Evolutionary conservation across 441 rosid species (phyloP), one percentile per base, ranked within the genome.

Genomic region (Hura crepitans): DNA sequence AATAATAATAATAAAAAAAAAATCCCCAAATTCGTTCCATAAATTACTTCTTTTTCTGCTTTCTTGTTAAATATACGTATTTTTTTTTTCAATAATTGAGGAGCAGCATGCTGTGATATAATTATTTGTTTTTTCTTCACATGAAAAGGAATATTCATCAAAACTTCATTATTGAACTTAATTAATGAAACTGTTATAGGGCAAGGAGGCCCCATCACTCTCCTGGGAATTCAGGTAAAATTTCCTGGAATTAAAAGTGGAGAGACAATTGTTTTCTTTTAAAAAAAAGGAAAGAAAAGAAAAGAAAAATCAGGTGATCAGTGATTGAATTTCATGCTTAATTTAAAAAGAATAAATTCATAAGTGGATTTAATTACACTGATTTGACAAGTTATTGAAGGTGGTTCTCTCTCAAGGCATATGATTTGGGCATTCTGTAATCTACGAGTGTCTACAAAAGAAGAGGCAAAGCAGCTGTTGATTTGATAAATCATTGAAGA

Each of bases 381-480:
- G 62, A 58, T 2, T n/a, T 15, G 51, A 54, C 39, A 27, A 17
- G 18, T 23, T 22, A 59, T 35, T 25, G 18, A 70, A 53, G 58
- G 20, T 71, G 64, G 51, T 61, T 47, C 62, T n/a, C n/a, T n/a
- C 57, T 30, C 2, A 23, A 51, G 64, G 14, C 12, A 53, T 20
- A 18, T 25, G 50, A 43, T 65, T 23, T 15, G 66, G 37, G 17
- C 27, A 74, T 54, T 33, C 77, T 51, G 67, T n/a, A 55, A 65
- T 18, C 43, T n/a, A 23, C 5, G 59, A 27, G 14, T 76, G 84
- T 74, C 78, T 62, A 51, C 43, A 69, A 72, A 68, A 69, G 65
- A 13, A 2, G 53, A 56, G 80, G 67, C 77, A 76, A 71, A 3
- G 17, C 50, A 31, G 37, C 28, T 25, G 27, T 31, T 72, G 71